A percentile compares a stretch with the other conserved stretches of the same genome.
phyloP scores from a whole-genome alignment of 805 yeast species.

The Zygosaccharomyces gambellarensis region DNA sequence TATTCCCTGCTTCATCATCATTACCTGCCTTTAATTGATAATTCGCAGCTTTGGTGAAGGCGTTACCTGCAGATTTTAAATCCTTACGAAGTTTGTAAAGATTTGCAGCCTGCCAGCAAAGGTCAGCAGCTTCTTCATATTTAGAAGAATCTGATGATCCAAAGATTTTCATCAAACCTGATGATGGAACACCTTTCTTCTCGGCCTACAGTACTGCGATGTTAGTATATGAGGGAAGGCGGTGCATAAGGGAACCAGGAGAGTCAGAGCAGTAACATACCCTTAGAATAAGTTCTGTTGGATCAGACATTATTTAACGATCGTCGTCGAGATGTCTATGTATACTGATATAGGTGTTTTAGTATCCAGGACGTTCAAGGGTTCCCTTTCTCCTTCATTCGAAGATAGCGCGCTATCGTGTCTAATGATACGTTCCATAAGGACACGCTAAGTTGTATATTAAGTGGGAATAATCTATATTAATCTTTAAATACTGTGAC shows the following conservation, averaged over 20 bases:
- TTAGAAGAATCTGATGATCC: slow-evolving; percentile 60
- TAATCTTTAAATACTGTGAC: too few species aligned
- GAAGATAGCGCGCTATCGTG: not conserved
- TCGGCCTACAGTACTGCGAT: slow-evolving; percentile 49
- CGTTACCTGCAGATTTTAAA: slow-evolving; percentile 67
- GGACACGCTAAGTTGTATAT: not conserved
- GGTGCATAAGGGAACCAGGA: not conserved
- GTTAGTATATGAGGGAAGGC: slow-evolving; percentile 12
- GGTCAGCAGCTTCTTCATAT: slow-evolving; percentile 88
- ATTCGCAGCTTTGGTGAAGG: slow-evolving; percentile 81
- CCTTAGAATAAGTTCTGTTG: slow-evolving; percentile 40
- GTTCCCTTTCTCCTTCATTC: slow-evolving; percentile 2
- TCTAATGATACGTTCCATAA: not conserved
- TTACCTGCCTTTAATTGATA: slow-evolving; percentile 69
- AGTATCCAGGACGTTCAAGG: not conserved
- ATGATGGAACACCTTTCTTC: slow-evolving; percentile 60
- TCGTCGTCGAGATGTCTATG: not conserved
- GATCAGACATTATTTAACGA: slow-evolving; percentile 38
- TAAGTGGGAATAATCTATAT: too few species aligned
- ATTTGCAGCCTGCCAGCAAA: slow-evolving; percentile 91
- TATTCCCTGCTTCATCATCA: slow-evolving; percentile 87
- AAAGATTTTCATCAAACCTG: slow-evolving; percentile 66
- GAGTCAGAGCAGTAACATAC: slow-evolving; percentile 18
- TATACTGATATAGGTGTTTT: not conserved
- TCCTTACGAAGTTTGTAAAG: slow-evolving; percentile 73